Conservation (phyloP, 805 yeast species). For the Wickerhamomyces sydowiorum region DNA sequence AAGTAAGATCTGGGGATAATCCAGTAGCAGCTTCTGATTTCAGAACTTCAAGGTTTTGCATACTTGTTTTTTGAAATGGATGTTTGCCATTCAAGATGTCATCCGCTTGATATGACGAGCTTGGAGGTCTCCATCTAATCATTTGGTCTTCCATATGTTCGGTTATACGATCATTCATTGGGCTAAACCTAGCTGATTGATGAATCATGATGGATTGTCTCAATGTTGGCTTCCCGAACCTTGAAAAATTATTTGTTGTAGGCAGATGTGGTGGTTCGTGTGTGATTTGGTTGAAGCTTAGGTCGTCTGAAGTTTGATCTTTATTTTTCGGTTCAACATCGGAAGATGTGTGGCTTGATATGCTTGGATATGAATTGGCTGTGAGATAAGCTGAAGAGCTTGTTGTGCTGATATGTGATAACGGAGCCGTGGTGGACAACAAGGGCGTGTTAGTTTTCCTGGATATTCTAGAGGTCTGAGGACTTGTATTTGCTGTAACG, state of each 20-base stretch:
- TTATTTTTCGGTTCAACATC: neutral
- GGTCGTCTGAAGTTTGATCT: neutral
- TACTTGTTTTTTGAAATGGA: constrained; percentile 22
- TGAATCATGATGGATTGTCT: constrained; percentile 23
- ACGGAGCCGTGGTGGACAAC: too few species aligned
- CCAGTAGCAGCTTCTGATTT: neutral
- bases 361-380: too few species aligned
- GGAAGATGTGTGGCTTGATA: too few species aligned
- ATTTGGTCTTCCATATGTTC: constrained; percentile 31
- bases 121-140: constrained; percentile 30
- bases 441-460: neutral
- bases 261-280: constrained; percentile 19
- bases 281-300: neutral
- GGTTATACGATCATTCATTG: constrained; percentile 19
- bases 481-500: neutral
- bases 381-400: too few species aligned
- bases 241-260: constrained; percentile 3
- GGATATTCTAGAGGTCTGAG: neutral
- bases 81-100: constrained; percentile 28
- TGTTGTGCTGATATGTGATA: too few species aligned
- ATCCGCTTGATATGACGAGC: constrained; percentile 20
- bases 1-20: neutral
- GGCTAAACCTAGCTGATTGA: constrained; percentile 25
- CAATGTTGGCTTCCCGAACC: constrained; percentile 16
- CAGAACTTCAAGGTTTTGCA: neutral